These are phyloP conservation scores for Plantago lanceolata DNA, from an alignment of 305 asterid species.

Conservation along the genomic window DNA sequence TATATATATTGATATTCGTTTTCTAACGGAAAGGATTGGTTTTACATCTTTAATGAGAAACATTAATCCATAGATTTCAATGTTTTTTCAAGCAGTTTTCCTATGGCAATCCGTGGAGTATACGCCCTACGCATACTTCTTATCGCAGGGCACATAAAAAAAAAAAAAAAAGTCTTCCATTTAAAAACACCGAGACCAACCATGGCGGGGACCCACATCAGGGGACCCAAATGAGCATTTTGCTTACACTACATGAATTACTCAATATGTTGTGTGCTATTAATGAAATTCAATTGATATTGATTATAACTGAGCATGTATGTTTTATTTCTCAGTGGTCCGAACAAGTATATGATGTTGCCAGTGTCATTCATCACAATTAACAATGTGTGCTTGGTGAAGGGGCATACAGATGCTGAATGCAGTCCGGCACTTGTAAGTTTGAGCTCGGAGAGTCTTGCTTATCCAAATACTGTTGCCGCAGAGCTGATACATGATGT, in stretches of 20 bases:
- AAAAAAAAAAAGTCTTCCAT: no score
- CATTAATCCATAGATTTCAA: no score
- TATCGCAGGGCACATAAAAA: no score
- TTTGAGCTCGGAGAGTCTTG: slow-evolving; percentile 26
- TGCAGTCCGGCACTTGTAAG: slow-evolving; percentile 27
- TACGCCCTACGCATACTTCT: no score
- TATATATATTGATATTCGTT: no score
- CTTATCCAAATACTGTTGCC: slow-evolving; percentile 35
- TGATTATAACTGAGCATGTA: slow-evolving; percentile 7
- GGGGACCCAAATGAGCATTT: neutral
- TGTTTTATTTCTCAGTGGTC: slow-evolving; percentile 42
- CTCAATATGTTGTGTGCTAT: neutral
- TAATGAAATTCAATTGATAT: neutral
- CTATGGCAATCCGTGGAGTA: no score
- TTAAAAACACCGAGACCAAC: no score
- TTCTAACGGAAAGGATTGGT: no score
- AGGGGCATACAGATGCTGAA: slow-evolving; percentile 30
- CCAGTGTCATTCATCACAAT: slow-evolving; percentile 75
- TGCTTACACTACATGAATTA: neutral
- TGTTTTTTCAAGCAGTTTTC: no score
- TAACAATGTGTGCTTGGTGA: slow-evolving; percentile 36
- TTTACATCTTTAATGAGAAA: no score
- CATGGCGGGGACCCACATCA: neutral
- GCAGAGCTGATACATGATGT: slow-evolving; percentile 52
- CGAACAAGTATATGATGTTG: slow-evolving; percentile 50